Conservation (phyloP, 805 yeast species). For the Saturnispora besseyi region DNA sequence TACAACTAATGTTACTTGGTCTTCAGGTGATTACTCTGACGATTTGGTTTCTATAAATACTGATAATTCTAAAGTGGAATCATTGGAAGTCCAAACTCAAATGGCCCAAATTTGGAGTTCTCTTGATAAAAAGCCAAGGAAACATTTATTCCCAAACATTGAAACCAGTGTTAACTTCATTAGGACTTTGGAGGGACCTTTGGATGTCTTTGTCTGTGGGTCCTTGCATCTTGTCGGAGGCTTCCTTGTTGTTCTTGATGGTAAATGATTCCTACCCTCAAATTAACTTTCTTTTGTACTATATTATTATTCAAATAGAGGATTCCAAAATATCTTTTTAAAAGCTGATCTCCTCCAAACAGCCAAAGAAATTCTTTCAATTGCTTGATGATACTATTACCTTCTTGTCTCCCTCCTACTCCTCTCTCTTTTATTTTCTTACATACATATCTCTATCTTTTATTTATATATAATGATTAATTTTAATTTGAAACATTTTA, state of each 20-base stretch:
- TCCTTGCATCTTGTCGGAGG: slow-evolving; percentile 95
- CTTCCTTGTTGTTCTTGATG: slow-evolving; percentile 73
- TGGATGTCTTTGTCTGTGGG: slow-evolving; percentile 87
- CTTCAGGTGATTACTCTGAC: slow-evolving; percentile 64
- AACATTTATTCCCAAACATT: slow-evolving; percentile 57
- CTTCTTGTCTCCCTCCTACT: neutral
- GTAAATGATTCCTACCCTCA: neutral
- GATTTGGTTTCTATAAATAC: slow-evolving; percentile 84
- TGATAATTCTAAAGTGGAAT: slow-evolving; percentile 67
- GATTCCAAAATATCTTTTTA: neutral
- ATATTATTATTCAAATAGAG: neutral
- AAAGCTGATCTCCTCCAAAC: neutral
- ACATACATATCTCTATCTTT: neutral
- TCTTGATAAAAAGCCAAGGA: slow-evolving; percentile 35
- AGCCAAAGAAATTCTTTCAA: neutral
- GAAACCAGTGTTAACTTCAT: slow-evolving; percentile 60
- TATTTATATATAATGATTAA: neutral
- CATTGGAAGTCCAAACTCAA: slow-evolving; percentile 69
- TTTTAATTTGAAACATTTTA: neutral
- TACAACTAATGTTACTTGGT: slow-evolving; percentile 89
- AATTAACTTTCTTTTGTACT: neutral
- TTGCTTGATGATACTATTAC: neutral
- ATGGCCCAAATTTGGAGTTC: slow-evolving; percentile 63
- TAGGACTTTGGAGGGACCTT: slow-evolving; percentile 36
- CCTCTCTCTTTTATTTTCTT: neutral